Evolutionary conservation across 2,329 filamentous ascomycete genomes (phyloP).

Genomic region (Cryphonectria radicalis): DNA sequence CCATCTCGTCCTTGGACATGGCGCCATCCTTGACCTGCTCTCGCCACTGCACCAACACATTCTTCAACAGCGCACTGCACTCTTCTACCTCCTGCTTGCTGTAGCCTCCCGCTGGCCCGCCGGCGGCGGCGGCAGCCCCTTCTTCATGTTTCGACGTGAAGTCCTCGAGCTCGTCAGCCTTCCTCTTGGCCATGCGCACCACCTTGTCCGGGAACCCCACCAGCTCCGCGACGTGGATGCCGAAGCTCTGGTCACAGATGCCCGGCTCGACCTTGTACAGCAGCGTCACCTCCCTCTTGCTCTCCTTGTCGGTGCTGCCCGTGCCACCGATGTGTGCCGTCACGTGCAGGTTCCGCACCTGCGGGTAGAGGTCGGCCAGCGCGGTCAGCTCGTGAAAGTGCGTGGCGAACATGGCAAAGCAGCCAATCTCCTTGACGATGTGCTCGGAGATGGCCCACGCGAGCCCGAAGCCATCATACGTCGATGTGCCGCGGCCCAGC

Average conservation of each 20-base stretch:
- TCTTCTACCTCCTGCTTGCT: conserved; percentile 87
- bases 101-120: conserved; percentile 58
- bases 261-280: conserved; percentile 96
- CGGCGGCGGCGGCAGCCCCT: conserved; percentile 44
- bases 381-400: conserved; percentile 98
- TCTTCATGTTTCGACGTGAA: conserved; percentile 81
- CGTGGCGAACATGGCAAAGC: conserved; percentile 93
- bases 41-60: conserved; percentile 85
- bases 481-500: conserved; percentile 92
- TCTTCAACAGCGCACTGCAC: conserved; percentile 83
- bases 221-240: conserved; percentile 96
- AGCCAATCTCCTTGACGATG: conserved; percentile 92
- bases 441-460: conserved; percentile 99
- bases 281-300: conserved; percentile 85
- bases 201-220: conserved; percentile 97
- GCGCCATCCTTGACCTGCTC: conserved; percentile 64
- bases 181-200: conserved; percentile 98
- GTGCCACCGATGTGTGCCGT: conserved; percentile 82
- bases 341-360: conserved; percentile 92
- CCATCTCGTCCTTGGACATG: conserved; percentile 76
- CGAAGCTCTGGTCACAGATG: conserved; percentile 96
- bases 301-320: conserved; percentile 39
- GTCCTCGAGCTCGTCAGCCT: conserved; percentile 97
- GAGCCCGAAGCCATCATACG: conserved; percentile 97
- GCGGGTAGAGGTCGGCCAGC: conserved; percentile 80